Evolutionary conservation across 345 rosid genomes (phyloP), one percentile per base, ranked within the genome.

Genomic region (Lepidium aucheri): DNA sequence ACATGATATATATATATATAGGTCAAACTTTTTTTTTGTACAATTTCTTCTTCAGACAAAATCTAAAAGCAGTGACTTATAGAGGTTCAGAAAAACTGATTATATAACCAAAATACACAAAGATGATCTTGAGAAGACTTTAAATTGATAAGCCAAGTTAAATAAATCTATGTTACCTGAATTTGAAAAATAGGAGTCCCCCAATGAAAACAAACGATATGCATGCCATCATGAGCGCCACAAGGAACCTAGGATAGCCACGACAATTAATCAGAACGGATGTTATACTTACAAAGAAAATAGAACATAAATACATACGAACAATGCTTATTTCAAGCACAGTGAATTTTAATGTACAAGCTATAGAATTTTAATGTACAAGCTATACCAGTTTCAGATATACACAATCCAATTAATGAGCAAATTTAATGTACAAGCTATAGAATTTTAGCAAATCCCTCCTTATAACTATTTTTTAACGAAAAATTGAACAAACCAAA

Each of bases 181-280:
- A 77, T 72, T 80, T 83, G 81, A 78, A 90, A 82, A 93, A 85
- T 11, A 90, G 77, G 62, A 87, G 69, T 67, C 97, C 98, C 17
- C 98, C 98, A 39, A 90, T 86, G 47, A 84, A 10, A 63, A 93
- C 87, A 78, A 90, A 93, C 2, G 97, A 86, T 83, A 85, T 67
- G 81, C 98, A 93, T 60, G 90, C 90, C 24, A 68, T 60, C 34
- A 90, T 80, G 57, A 90, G 97, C 60, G 80, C 93, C 76, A 90
- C 65, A 63, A 93, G 84, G 76, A 88, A 87, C 89, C 98, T 93
- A 68, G 61, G 81, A 50, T 50, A 62, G 41, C 45, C 61, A 53
- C 20, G 52, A 64, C 3, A 61, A 45, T 55, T 63, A 52, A 73
- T 67, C 63, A 47, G 24, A 39, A 67, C 4, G 30, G 28, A 61